Evolutionary conservation across 305 asterid genomes (phyloP).

Genomic region (Fraxinus angustifolia): DNA sequence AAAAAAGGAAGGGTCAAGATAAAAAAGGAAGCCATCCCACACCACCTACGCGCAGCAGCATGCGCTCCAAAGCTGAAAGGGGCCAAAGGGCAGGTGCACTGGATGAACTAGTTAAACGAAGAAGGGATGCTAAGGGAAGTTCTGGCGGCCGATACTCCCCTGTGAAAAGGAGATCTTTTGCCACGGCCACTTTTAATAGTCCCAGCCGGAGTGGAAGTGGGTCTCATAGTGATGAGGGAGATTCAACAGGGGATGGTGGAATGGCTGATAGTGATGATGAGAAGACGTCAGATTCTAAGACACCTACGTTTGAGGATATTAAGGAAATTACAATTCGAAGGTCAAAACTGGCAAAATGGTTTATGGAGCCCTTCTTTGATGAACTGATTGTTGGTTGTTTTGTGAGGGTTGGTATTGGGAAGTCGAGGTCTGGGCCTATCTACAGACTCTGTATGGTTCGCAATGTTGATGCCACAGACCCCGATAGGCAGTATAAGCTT

Average conservation of each 20-base stretch:
- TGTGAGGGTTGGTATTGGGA: constrained; percentile 92
- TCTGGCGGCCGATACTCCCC: constrained; percentile 77
- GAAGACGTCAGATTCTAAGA: constrained; percentile 59
- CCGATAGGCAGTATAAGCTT: constrained; percentile 72
- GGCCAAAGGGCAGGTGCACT: constrained; percentile 61
- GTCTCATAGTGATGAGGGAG: constrained; percentile 71
- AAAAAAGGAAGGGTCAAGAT: constrained; percentile 50
- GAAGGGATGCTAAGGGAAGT: constrained; percentile 70
- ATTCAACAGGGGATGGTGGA: constrained; percentile 79
- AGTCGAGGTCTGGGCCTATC: constrained; percentile 70
- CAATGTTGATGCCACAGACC: constrained; percentile 75
- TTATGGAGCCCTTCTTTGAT: constrained; percentile 96
- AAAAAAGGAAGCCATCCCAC: constrained; percentile 68
- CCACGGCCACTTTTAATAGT: constrained; percentile 57
- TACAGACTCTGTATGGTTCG: constrained; percentile 84
- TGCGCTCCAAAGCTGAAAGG: constrained; percentile 74
- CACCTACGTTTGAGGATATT: constrained; percentile 77
- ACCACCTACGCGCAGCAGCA: constrained; percentile 57
- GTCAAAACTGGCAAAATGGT: constrained; percentile 88
- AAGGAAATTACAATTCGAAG: constrained; percentile 81
- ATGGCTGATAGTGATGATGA: constrained; percentile 90
- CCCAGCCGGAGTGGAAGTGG: constrained; percentile 76
- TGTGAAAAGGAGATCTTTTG: constrained; percentile 66
- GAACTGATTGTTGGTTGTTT: constrained; percentile 92
- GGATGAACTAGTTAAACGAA: constrained; percentile 75